Evolutionary conservation across 371 early-diverging fungal species (phyloP).

Genomic region (Rhizopus sp.): DNA sequence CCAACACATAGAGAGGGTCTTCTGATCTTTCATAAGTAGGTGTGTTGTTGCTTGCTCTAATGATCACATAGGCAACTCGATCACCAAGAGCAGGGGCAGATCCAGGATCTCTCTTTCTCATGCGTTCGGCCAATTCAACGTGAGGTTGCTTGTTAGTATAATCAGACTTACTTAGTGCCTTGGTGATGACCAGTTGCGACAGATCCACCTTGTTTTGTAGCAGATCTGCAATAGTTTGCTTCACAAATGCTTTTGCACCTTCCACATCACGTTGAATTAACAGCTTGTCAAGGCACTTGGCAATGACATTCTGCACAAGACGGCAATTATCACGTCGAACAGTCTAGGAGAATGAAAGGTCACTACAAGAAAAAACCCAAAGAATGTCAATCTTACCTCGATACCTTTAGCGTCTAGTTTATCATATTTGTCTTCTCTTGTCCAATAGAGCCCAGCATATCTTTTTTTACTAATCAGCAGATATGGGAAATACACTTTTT

Average conservation of each 20-base stretch:
- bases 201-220: conserved; percentile 97
- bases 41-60: conserved; percentile 87
- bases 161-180: conserved; percentile 95
- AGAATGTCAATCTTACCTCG: conserved; percentile 65
- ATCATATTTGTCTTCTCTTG: conserved; percentile 87
- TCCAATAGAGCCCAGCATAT: conserved; percentile 99
- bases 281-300: conserved; percentile 92
- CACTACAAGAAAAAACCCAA: neutral
- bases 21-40: conserved; percentile 98
- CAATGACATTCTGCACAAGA: conserved; percentile 93
- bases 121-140: conserved; percentile 94
- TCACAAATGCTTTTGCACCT: conserved; percentile 91
- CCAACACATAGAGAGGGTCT: conserved; percentile 99
- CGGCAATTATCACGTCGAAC: conserved; percentile 99
- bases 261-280: conserved; percentile 91
- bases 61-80: conserved; percentile 99
- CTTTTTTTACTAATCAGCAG: conserved; percentile 99
- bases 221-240: conserved; percentile 90
- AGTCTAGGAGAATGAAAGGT: conserved; percentile 66
- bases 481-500: conserved; percentile 99
- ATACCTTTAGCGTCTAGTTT: conserved; percentile 99
- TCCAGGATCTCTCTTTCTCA: conserved; percentile 97
- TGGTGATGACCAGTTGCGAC: conserved; percentile 98
- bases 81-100: conserved; percentile 98
- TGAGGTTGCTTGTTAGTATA: conserved; percentile 98